Evolutionary conservation across 2,329 filamentous ascomycete genomes (phyloP).

Genomic region (Pseudogymnoascus destructans): DNA sequence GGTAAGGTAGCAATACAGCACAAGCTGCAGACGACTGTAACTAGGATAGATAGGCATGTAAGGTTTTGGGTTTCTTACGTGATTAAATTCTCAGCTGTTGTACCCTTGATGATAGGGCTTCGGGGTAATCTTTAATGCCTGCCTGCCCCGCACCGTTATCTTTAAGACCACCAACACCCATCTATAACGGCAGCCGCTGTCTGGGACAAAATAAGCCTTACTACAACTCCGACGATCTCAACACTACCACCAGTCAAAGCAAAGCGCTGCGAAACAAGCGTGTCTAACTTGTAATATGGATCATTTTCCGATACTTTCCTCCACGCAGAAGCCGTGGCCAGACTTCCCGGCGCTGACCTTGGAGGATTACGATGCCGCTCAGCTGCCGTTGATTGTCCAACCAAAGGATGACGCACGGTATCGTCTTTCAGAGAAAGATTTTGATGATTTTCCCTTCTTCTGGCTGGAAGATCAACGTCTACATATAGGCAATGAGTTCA

Average conservation of each 20-base stretch:
- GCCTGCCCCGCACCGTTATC: neutral
- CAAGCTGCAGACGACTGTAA: neutral
- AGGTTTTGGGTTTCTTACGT: neutral
- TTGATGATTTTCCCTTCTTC: neutral
- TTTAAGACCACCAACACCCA: neutral
- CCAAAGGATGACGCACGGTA: neutral
- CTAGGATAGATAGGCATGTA: neutral
- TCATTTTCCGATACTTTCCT: neutral
- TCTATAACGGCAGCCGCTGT: neutral
- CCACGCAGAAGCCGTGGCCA: neutral
- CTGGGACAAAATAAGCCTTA: neutral
- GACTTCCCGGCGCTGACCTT: slow-evolving; percentile 4
- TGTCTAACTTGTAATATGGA: neutral
- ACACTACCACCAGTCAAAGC: neutral
- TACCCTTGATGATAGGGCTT: neutral
- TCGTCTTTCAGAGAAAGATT: neutral
- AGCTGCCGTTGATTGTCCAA: neutral
- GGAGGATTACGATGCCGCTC: neutral
- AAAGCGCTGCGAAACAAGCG: neutral
- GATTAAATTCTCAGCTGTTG: neutral
- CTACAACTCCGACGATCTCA: neutral
- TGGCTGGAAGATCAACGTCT: neutral
- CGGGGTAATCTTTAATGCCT: neutral
- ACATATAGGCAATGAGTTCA: neutral
- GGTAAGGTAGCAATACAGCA: neutral